Conservation (phyloP, 2,329 filamentous ascomycete genomes). For the Drechslerella stenobrocha region DNA sequence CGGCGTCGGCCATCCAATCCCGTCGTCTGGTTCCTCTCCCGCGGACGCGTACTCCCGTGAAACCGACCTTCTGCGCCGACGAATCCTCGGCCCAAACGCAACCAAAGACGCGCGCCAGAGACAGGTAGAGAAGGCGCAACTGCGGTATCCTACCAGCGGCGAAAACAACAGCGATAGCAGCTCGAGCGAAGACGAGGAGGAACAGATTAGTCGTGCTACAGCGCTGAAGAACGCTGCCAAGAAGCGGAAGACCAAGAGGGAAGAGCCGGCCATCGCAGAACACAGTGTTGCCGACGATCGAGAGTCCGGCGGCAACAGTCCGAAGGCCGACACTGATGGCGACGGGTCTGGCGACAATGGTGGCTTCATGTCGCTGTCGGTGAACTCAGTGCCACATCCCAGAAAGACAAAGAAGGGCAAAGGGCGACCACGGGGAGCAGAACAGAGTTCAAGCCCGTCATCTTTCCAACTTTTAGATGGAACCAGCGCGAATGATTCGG, state of each 20-base stretch:
- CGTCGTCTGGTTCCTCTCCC: slow-evolving; percentile 55
- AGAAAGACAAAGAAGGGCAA: slow-evolving; percentile 2
- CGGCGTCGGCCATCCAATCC: slow-evolving; percentile 59
- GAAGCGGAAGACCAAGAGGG: slow-evolving; percentile 2
- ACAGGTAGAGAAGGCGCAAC: slow-evolving; percentile 29
- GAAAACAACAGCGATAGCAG: neutral
- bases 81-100: slow-evolving; percentile 56
- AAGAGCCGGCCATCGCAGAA: neutral
- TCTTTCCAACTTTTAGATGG: no score
- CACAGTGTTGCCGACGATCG: neutral
- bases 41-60: slow-evolving; percentile 56
- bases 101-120: slow-evolving; percentile 35
- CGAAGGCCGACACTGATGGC: neutral
- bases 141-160: neutral
- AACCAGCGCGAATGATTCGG: neutral
- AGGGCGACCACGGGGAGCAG: neutral
- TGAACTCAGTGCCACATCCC: neutral
- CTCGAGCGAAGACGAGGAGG: slow-evolving; percentile 20
- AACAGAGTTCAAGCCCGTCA: no score
- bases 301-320: no score
- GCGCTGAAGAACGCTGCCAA: slow-evolving; percentile 15
- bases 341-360: neutral
- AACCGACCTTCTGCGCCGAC: slow-evolving; percentile 58
- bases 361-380: neutral
- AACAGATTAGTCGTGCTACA: slow-evolving; percentile 9